These are phyloP conservation scores for Paracoccidioides lutzii DNA, from an alignment of 2,329 filamentous ascomycete species.

Conservation along the genomic window DNA sequence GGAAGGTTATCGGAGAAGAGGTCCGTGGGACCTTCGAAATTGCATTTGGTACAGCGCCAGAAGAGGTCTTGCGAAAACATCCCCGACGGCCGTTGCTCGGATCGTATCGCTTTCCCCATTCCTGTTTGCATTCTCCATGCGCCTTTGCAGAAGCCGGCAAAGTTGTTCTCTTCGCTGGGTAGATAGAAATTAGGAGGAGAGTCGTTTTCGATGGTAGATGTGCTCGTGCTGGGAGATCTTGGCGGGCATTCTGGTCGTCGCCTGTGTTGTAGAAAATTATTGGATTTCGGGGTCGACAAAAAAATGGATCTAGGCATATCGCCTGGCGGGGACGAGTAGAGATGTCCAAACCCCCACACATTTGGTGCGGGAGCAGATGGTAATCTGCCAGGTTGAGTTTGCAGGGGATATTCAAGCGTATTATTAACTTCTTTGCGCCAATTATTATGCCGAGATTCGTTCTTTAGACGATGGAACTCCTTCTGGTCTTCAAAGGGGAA, in stretches of 20 bases:
- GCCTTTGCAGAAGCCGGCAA: constrained; percentile 35
- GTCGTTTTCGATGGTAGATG: not conserved
- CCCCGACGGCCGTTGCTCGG: constrained; percentile 15
- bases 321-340: not conserved
- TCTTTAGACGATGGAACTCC: not conserved
- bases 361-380: not conserved
- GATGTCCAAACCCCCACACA: not conserved
- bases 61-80: constrained; percentile 22
- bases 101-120: constrained; percentile 22
- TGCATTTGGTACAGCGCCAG: constrained; percentile 32
- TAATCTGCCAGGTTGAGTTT: not conserved
- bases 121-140: constrained; percentile 29
- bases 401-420: not conserved
- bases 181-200: constrained; percentile 14
- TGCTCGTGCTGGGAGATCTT: not conserved
- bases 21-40: constrained; percentile 29
- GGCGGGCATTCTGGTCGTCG: not conserved
- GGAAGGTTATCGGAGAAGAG: constrained; percentile 8
- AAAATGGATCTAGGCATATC: not conserved
- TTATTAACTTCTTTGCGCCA: not conserved
- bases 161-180: constrained; percentile 24
- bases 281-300: not conserved
- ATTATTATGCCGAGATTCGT: not conserved
- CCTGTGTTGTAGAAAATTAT: not conserved
- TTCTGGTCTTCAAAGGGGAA: not conserved